phyloP scores from a whole-genome alignment of 2,329 filamentous ascomycete species.

The Fusarium nelsonii region DNA sequence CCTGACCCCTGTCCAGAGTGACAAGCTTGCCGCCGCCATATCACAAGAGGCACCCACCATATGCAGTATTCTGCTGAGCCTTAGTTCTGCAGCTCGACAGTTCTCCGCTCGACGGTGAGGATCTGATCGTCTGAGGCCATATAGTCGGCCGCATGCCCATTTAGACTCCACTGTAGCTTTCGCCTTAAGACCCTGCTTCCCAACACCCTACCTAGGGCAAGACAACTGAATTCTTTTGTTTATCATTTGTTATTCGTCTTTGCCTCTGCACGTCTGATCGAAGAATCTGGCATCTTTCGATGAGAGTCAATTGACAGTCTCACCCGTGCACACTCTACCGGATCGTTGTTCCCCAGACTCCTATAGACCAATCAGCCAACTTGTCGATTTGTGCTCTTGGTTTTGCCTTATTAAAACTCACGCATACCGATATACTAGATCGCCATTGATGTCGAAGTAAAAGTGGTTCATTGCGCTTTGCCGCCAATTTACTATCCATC shows the following conservation, averaged over 20 bases:
- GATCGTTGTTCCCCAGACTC: slow-evolving; percentile 3
- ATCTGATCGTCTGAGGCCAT: slow-evolving; percentile 45
- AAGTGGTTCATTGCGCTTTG: slow-evolving; percentile 42
- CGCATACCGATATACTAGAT: slow-evolving; percentile 23
- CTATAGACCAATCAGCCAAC: slow-evolving; percentile 23
- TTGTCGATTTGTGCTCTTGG: slow-evolving; percentile 1
- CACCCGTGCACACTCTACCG: slow-evolving; percentile 7
- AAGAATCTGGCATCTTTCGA: slow-evolving; percentile 48
- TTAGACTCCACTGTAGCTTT: slow-evolving; percentile 42
- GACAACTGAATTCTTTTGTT: slow-evolving; percentile 37
- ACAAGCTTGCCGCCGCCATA: slow-evolving; percentile 44
- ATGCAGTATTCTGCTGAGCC: slow-evolving; percentile 37
- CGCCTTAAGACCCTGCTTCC: slow-evolving; percentile 44
- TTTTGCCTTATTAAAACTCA: slow-evolving; percentile 4
- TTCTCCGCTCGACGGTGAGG: slow-evolving; percentile 38
- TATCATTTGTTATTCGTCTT: slow-evolving; percentile 21
- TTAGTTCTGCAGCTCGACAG: slow-evolving; percentile 31
- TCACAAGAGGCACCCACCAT: slow-evolving; percentile 40
- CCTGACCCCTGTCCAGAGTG: slow-evolving; percentile 33
- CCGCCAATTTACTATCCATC: slow-evolving; percentile 38
- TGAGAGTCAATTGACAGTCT: slow-evolving; percentile 15
- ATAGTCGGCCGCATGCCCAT: slow-evolving; percentile 45
- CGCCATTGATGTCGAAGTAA: slow-evolving; percentile 48
- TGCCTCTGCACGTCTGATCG: slow-evolving; percentile 17
- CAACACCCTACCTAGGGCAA: slow-evolving; percentile 20